Evolutionary conservation across 129 eudicot genomes (phyloP), one percentile per base, ranked within the genome.

Genomic region (Silybum marianum): DNA sequence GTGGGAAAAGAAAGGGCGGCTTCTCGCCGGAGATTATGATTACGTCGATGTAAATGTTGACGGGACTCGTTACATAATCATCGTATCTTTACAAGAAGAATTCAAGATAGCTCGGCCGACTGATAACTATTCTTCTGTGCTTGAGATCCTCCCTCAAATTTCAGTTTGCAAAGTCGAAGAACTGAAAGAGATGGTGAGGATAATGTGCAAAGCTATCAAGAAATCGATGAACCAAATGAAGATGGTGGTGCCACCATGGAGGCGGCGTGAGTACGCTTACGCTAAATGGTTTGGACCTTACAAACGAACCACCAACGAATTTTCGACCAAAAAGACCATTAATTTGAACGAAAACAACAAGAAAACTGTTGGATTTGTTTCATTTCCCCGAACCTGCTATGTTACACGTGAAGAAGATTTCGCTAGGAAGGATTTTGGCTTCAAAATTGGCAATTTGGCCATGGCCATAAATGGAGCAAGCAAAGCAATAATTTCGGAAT

Each of bases 1-100:
- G 81, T 95, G 99, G 99, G 97, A 91, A 73, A 92, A 87, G 84
- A 85, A 69, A 16, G 92, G 91, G 6, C 74, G 81, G 21, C 75
- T 70, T 69, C 88, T 86, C 2, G 77, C 97, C 0, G 99, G 99
- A 5, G 71, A 82, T 67, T 86, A 92, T 76, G 95, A 95, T 71
- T 95, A 92, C 81, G 69, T 95, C 5, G 99, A 95, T 70, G 83
- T 95, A 0, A 90, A 78, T 2, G 68, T 81, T 1, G 74, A 44
- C 0, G 85, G 86, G 30, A 76, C 40, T 38, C 91, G 97, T 23
- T 92, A 89, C 89, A 84, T 93, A 16, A 26, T 95, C 12, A 89
- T 87, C 28, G 58, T 88, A 36, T 87, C 71, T 24, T 76, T 88
- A 2, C 82, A 88, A 11, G 88, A 80, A 48, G 95, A 95, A 77